Conservation (phyloP, 257 asterid species). For the Avicennia marina region DNA sequence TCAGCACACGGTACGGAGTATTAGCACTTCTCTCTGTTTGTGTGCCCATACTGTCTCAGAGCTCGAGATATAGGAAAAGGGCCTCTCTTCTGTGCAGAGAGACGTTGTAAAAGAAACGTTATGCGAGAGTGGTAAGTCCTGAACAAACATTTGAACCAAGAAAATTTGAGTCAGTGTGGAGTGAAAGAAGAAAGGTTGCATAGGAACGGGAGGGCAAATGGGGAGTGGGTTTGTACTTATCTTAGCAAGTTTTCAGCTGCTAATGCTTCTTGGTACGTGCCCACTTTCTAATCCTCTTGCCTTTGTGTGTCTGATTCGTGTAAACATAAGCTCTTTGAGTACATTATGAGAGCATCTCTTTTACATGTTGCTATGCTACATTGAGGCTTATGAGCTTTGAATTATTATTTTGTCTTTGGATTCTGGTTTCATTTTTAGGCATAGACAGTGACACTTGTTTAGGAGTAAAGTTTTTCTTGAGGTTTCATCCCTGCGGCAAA, state of each 20-base stretch:
- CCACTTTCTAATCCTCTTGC: constrained; percentile 1
- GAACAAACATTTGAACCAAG: background rate
- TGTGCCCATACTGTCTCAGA: constrained; percentile 11
- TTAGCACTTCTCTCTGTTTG: background rate
- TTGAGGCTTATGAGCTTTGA: background rate
- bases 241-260: constrained; percentile 34
- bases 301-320: background rate
- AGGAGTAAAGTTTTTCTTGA: background rate
- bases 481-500: background rate
- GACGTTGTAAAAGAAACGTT: constrained; percentile 21
- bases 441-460: background rate
- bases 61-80: constrained; percentile 12
- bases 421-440: background rate
- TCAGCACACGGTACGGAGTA: background rate
- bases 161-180: background rate
- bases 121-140: background rate
- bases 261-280: constrained; percentile 51
- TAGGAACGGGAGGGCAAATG: constrained; percentile 25
- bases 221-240: constrained; percentile 33
- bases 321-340: background rate
- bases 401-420: too few species aligned
- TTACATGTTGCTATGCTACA: background rate
- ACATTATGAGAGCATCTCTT: background rate
- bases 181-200: background rate
- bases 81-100: constrained; percentile 10